These are phyloP conservation scores for Brassica cretica DNA, from an alignment of 345 rosid genomes.

Conservation along the genomic window DNA sequence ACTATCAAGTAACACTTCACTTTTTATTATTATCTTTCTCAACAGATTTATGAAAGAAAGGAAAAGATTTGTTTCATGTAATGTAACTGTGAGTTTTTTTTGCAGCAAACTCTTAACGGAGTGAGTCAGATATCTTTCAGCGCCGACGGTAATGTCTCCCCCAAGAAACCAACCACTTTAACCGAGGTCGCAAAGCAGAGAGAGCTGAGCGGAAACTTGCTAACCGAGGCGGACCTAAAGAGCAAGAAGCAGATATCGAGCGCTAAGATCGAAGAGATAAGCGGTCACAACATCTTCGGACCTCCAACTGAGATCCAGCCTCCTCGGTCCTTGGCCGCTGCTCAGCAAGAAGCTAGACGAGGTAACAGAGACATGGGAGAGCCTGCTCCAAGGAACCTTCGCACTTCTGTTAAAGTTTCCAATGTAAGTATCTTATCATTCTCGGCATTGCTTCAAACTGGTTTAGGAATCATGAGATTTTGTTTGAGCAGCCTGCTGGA, in stretches of 20 bases:
- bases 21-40: background rate
- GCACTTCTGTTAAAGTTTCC: conserved; percentile 74
- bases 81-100: background rate
- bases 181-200: conserved; percentile 87
- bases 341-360: conserved; percentile 55
- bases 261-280: conserved; percentile 83
- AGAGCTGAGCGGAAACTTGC: conserved; percentile 71
- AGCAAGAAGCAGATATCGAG: conserved; percentile 69
- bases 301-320: conserved; percentile 75
- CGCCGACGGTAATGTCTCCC: conserved; percentile 69
- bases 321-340: conserved; percentile 63
- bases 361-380: conserved; percentile 64
- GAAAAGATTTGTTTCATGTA: too few species aligned
- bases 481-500: conserved; percentile 62
- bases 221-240: conserved; percentile 58
- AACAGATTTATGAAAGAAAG: background rate
- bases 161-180: conserved; percentile 66
- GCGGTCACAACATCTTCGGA: conserved; percentile 82
- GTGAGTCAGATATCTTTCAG: conserved; percentile 83
- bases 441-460: background rate
- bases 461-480: background rate
- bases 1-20: conserved; percentile 55
- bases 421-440: conserved; percentile 50
- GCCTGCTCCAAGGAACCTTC: conserved; percentile 66
- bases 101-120: conserved; percentile 74